Evolutionary conservation across 2,329 filamentous ascomycete genomes (phyloP), one percentile per base, ranked within the genome.

Genomic region (Dothideomycetidae sp.): DNA sequence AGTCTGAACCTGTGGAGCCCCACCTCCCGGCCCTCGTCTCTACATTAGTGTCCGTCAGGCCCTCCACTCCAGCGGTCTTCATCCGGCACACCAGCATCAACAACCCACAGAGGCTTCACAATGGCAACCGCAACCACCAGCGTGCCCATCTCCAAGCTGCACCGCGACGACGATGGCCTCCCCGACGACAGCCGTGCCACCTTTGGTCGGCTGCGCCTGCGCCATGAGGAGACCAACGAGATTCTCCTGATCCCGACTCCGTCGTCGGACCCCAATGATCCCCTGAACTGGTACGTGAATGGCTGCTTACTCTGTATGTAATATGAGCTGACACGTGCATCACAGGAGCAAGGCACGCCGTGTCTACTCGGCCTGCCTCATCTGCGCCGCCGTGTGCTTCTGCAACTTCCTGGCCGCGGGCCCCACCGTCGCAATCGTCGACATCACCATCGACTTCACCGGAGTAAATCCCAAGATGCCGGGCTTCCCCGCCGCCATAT

Each of bases 381-480:
- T 71, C 21, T 71, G 65, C 48, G 42, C 65, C 3, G 67, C 68
- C 36, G 71, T 73, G 56, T 58, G 70, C 42, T 60, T 72, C 51
- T 68, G 62, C 53, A 73, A 72, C 50, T 72, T 72, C 44, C 53
- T 73, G 3, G 67, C 68, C 0, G 70, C 67, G n/a, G 70, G 61
- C 0, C 68, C 69, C 3, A 62, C 63, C 3, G 63, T 72, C 18
- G 67, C 66, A 37, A 64, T 73, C 29, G 52, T 66, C 9, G 46
- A 58, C 2, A 67, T 63, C 3, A 61, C 67, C 3, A 44, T 59
- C 16, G 44, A 61, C 42, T 68, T 70, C 52, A 68, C 64, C 41
- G 64, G 62, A 3, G 46, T 53, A 3, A 46, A 55, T 10, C 39
- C 39, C 7, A 41, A 17, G 7, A 44, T 50, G 3, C 46, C 54